Conservation (phyloP, 2,329 filamentous ascomycete genomes). For the Curvularia spicifera region DNA sequence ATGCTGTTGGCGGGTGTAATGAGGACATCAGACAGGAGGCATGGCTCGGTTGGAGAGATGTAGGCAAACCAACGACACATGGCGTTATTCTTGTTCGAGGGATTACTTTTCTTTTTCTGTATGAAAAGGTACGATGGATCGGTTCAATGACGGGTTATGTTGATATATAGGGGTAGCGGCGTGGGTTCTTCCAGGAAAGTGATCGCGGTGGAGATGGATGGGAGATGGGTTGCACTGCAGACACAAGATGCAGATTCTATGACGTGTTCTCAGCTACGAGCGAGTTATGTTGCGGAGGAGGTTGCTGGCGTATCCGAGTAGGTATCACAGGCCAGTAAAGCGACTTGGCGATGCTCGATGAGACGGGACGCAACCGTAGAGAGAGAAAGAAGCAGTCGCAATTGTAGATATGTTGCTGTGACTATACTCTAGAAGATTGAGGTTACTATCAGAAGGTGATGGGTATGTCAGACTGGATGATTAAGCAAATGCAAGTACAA, state of each 20-base stretch:
- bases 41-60: slow-evolving; percentile 59
- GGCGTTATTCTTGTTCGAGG: background rate
- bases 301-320: slow-evolving; percentile 3
- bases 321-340: background rate
- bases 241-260: background rate
- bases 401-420: background rate
- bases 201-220: background rate
- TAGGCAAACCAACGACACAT: slow-evolving; percentile 65
- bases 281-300: background rate
- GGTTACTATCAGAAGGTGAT: background rate
- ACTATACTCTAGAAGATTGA: slow-evolving; percentile 4
- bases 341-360: background rate
- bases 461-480: background rate
- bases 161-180: background rate
- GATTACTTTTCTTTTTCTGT: background rate
- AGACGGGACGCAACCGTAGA: background rate
- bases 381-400: background rate
- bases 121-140: no score
- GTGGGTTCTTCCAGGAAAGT: background rate
- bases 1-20: slow-evolving; percentile 52
- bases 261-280: slow-evolving; percentile 14
- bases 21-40: slow-evolving; percentile 62
- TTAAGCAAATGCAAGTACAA: background rate
- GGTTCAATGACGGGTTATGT: background rate
- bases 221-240: slow-evolving; percentile 3